Evolutionary conservation across 768 basidiomycete genomes (phyloP).

Genomic region (Pilatotrama ljubarskyi): DNA sequence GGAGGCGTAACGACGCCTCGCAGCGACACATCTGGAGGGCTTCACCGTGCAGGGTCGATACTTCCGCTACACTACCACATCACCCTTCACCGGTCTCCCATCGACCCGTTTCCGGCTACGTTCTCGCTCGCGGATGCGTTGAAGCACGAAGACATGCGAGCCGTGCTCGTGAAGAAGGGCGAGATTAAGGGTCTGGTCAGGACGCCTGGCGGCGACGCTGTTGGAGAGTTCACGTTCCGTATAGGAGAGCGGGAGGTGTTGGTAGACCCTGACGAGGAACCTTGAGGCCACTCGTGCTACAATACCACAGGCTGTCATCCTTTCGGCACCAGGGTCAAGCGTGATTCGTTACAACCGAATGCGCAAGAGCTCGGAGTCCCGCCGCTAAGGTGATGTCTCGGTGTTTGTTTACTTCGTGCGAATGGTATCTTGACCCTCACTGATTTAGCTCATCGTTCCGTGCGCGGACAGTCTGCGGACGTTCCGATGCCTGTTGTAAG

Average conservation of each 20-base stretch:
- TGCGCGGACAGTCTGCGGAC: too few species aligned
- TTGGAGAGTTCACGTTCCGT: constrained; percentile 17
- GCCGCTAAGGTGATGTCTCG: too few species aligned
- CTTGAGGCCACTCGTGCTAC: too few species aligned
- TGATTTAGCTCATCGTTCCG: too few species aligned
- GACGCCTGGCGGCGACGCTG: constrained; percentile 11
- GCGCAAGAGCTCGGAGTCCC: too few species aligned
- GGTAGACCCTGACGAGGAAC: constrained; percentile 4
- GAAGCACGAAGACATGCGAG: constrained; percentile 8
- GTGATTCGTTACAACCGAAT: too few species aligned
- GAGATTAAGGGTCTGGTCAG: constrained; percentile 19
- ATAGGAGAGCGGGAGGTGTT: constrained; percentile 18
- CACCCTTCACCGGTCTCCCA: constrained; percentile 33
- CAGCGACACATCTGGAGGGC: background rate
- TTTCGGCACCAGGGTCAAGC: too few species aligned
- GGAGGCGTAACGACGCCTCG: background rate
- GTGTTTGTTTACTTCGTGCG: too few species aligned
- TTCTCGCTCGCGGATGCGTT: constrained; percentile 14
- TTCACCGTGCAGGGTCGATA: constrained; percentile 12
- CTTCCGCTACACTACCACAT: constrained; percentile 43
- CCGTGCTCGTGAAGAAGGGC: constrained; percentile 9
- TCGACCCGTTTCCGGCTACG: constrained; percentile 19
- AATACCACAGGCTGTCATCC: too few species aligned
- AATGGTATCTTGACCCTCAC: too few species aligned
- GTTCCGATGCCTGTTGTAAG: too few species aligned